Base-by-base conservation (phyloP, 257 asterid genomes). In the Solanum paucissectum region DNA sequence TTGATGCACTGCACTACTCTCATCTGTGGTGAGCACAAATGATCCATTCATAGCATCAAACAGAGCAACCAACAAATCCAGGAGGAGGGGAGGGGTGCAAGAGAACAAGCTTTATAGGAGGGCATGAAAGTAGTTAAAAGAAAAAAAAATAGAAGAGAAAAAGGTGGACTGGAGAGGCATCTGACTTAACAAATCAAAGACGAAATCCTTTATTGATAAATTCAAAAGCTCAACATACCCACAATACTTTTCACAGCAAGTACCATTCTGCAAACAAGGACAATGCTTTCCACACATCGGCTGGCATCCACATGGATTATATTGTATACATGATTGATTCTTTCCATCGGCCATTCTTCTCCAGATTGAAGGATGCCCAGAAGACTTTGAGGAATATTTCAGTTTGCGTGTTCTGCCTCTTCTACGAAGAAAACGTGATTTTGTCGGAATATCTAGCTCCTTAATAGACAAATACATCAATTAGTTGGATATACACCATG, bases 361-460 rank as follows among this genome's bases (percentile, higher is more conserved):
- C 98, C 99, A 97, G 76, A 95, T 92, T 46, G 98, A 95, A 44
- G 99, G 99, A 91, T 96, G 99, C 46, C 99, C 99, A 86, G 99
- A 95, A 89, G 99, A 97, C 88, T 97, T 97, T 91, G 96, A 92
- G 34, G 99, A 97, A 88, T 96, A 95, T 88, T 96, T 97, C 64
- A 96, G 96, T 95, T 94, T 97, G 52, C 99, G 95, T 37, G 92
- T 92, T 88, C 99, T 92, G 58, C 99, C 99, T 89, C 96, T 94
- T 90, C 95, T 95, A 87, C 99, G 98, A 88, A 94, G 94, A 87
- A 95, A 87, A 87, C 98, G 97, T 32, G 98, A 92, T 92, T 95
- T 97, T 42, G 89, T 92, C 60, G 94, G 92, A 91, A 90, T 86
- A 84, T 95, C 95, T 38, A 86, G 52, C 75, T 92, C 97, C 99